Base-by-base conservation (phyloP, 1,284 basidiomycete genomes). In the Takashimella tepidaria region DNA sequence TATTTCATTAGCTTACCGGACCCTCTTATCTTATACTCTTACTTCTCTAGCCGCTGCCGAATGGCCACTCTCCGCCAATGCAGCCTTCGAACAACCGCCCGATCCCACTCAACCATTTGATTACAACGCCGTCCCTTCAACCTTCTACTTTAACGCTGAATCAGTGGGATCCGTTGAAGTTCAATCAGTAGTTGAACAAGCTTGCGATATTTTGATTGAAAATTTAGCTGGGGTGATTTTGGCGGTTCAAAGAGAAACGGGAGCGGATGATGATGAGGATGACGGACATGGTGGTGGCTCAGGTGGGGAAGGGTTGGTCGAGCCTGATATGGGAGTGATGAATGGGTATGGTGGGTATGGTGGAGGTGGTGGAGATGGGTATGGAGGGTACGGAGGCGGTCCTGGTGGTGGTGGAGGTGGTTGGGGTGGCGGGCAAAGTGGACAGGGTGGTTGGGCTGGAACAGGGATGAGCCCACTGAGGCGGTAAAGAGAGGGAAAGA, bases 111-210 rank as follows among this genome's bases (percentile, higher is more conserved):
- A 88, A 66, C 79, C 80, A 2, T 96, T 95, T 66, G 89, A 96
- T 72, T 96, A 84, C 74, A 83, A 84, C 53, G 89, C 89, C 42
- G 86, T 90, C 67, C 88, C 92, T 1, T 81, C 82, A 40, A 88
- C 87, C 67, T 97, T 91, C 75, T 97, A 96, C 75, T 84, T 92
- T 63, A 86, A 90, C 57, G 87, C 93, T 3, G 92, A 97, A 76
- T 88, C 88, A 12, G 89, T 91, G 57, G 92, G 92, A 5, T 89
- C 88, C 65, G 76, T 97, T 23, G 83, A 84, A 5, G 90, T 92
- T 1, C 85, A 90, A 65, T 89, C 92, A 66, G 89, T 93, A 3
- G 84, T 96, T 3, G 84, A 89, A 48, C 72, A 92, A 84, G 89
- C 89, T 27, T 80, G 92, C 22, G 81, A 84, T 47, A 86, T 90